Conservation (phyloP, 148 eudicot genomes). For the Arctostaphylos glauca region DNA sequence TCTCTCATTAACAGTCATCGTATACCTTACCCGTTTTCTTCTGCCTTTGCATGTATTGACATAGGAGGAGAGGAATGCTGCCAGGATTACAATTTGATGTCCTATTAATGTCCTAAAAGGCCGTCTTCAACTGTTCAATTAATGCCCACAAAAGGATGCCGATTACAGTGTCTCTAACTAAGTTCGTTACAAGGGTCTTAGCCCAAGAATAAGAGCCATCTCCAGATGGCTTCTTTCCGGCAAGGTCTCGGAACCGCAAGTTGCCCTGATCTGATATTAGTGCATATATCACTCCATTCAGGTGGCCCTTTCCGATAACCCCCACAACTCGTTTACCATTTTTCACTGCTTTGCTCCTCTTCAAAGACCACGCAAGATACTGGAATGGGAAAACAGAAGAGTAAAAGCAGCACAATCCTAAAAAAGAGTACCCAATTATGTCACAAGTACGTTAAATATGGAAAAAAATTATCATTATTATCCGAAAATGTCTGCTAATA, state of each 20-base stretch:
- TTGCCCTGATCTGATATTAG: conserved; percentile 74
- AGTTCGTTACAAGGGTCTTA: conserved; percentile 37
- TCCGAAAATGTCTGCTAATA: not conserved
- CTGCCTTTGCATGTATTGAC: not conserved
- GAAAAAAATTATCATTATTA: not conserved
- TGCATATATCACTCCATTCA: conserved; percentile 91
- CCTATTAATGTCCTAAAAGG: conserved; percentile 8
- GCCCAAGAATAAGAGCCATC: conserved; percentile 44
- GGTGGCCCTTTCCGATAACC: conserved; percentile 84
- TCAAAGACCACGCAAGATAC: conserved; percentile 96
- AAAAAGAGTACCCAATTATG: not conserved
- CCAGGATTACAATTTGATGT: not conserved
- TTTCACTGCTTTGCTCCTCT: conserved; percentile 93
- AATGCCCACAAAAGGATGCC: conserved; percentile 72
- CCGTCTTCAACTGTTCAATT: conserved; percentile 51
- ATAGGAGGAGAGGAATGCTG: not conserved
- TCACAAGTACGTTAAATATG: not conserved
- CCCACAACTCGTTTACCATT: conserved; percentile 84
- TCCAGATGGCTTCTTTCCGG: conserved; percentile 46
- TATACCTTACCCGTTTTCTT: not conserved
- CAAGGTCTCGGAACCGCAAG: conserved; percentile 75
- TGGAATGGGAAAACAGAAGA: conserved; percentile 21
- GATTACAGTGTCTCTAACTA: conserved; percentile 74
- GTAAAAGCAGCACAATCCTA: not conserved
- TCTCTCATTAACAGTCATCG: no score